A percentile compares a stretch with the other conserved stretches of the same genome.
Conservation (phyloP, 345 rosid species). For the Punica granatum region DNA sequence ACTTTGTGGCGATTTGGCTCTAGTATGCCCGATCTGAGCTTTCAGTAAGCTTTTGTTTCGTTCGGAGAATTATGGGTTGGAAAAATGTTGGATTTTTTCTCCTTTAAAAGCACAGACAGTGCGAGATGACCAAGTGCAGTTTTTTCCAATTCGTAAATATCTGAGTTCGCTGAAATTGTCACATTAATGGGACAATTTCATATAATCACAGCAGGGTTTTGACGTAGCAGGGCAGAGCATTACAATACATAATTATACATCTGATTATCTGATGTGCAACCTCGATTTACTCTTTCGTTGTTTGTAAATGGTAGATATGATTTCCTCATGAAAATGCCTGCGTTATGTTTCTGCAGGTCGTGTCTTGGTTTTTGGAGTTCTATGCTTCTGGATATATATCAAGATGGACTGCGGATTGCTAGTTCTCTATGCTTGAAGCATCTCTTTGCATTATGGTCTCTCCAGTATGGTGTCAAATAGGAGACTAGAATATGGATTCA, state of each 20-base stretch:
- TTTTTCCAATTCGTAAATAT: too few species aligned
- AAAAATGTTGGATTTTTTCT: neutral
- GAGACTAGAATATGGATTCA: conserved; percentile 80
- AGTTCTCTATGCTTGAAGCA: conserved; percentile 17
- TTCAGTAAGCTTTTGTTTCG: neutral
- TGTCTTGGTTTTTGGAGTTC: neutral
- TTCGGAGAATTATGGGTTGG: conserved; percentile 2
- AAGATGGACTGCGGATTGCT: conserved; percentile 13
- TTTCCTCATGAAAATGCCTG: neutral
- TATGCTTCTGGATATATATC: neutral
- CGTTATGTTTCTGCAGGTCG: neutral
- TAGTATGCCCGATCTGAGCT: neutral
- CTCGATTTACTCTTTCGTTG: neutral
- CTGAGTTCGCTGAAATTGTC: too few species aligned
- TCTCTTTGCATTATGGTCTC: conserved; percentile 37
- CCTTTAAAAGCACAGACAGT: too few species aligned
- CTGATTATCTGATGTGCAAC: neutral
- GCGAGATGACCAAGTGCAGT: too few species aligned
- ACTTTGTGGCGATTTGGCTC: neutral
- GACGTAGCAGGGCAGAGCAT: neutral
- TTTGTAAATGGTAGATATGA: neutral
- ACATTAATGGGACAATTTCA: neutral
- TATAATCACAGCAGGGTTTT: neutral
- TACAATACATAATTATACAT: neutral
- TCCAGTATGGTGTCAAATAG: conserved; percentile 75